These are phyloP conservation scores for Nakazawaea pomicola DNA, from an alignment of 805 yeast genomes.

Conservation along the genomic window DNA sequence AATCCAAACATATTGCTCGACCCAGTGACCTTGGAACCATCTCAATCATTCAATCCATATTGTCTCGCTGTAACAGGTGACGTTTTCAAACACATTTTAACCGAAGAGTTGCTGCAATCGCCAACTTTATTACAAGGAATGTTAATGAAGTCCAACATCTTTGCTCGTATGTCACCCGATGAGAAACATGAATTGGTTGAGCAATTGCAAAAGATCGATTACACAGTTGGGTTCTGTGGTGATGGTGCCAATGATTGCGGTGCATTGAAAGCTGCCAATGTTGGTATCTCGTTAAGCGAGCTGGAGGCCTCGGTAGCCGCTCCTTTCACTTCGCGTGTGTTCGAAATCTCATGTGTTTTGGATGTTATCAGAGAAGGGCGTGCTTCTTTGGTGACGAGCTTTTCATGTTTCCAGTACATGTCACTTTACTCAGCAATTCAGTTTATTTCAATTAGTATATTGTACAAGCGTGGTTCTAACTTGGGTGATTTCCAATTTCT, in stretches of 20 bases:
- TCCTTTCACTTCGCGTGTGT: conserved; percentile 87
- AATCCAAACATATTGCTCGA: conserved; percentile 56
- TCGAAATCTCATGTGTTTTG: conserved; percentile 89
- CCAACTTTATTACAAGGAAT: conserved; percentile 43
- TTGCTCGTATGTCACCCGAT: conserved; percentile 98
- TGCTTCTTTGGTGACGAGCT: conserved; percentile 90
- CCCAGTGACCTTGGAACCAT: conserved; percentile 53
- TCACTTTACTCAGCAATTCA: conserved; percentile 95
- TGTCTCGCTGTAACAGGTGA: conserved; percentile 90
- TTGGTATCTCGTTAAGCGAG: conserved; percentile 91
- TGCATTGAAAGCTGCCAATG: conserved; percentile 95
- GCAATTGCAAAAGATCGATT: conserved; percentile 76
- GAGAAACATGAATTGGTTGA: conserved; percentile 95
- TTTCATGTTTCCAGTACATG: conserved; percentile 97
- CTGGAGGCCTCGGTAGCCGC: conserved; percentile 99
- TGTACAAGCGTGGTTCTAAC: conserved; percentile 86
- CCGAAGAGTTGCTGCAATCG: conserved; percentile 39
- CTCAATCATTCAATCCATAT: conserved; percentile 37
- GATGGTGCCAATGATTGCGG: conserved; percentile 99
- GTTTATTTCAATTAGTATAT: conserved; percentile 77
- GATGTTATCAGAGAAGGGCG: conserved; percentile 93
- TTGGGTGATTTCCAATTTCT: conserved; percentile 95
- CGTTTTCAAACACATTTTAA: conserved; percentile 72
- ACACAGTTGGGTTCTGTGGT: conserved; percentile 96
- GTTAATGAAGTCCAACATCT: conserved; percentile 68